Percentiles rank a stretch among this genome's conserved stretches.
Evolutionary conservation across 78 protist species (phyloP).

Genomic region (Pigoraptor vietnamica): DNA sequence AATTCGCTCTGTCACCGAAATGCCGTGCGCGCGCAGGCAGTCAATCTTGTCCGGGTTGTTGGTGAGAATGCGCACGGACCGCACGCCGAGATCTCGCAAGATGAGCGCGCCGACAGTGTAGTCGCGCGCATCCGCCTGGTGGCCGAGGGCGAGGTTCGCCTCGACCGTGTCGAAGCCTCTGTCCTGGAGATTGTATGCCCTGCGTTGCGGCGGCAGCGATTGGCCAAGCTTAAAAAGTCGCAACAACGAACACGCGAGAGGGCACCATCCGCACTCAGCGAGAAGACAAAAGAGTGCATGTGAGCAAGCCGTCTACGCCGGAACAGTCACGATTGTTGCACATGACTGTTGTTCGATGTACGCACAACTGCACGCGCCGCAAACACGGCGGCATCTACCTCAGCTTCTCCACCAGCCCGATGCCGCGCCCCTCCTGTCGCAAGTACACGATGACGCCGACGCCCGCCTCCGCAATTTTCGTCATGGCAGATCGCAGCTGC

Average conservation of each 20-base stretch:
- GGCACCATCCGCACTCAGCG: too few relatives aligned
- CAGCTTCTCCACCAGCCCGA: conserved; percentile 25
- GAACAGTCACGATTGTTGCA: background rate
- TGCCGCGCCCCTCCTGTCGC: conserved; percentile 35
- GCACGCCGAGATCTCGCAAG: background rate
- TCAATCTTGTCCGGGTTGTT: conserved; percentile 28
- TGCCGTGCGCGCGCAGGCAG: background rate
- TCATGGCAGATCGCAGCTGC: conserved; percentile 27
- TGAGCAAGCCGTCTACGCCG: too few relatives aligned
- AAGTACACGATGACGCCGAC: conserved; percentile 13
- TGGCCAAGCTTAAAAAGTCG: too few relatives aligned
- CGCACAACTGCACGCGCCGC: background rate
- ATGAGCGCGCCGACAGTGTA: conserved; percentile 9
- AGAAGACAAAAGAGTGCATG: background rate
- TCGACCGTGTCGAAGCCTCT: conserved; percentile 24
- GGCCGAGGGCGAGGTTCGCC: conserved; percentile 26
- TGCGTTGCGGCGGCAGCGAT: too few relatives aligned
- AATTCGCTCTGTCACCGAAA: background rate
- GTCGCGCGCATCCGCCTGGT: conserved; percentile 20
- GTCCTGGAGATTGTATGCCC: conserved; percentile 17
- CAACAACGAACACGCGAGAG: too few relatives aligned
- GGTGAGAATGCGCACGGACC: conserved; percentile 2
- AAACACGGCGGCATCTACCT: background rate
- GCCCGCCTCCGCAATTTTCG: conserved; percentile 10
- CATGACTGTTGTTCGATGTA: too few relatives aligned